Evolutionary conservation across 495 filamentous ascomycete species (phyloP).

Genomic region (Neurospora intermedia): DNA sequence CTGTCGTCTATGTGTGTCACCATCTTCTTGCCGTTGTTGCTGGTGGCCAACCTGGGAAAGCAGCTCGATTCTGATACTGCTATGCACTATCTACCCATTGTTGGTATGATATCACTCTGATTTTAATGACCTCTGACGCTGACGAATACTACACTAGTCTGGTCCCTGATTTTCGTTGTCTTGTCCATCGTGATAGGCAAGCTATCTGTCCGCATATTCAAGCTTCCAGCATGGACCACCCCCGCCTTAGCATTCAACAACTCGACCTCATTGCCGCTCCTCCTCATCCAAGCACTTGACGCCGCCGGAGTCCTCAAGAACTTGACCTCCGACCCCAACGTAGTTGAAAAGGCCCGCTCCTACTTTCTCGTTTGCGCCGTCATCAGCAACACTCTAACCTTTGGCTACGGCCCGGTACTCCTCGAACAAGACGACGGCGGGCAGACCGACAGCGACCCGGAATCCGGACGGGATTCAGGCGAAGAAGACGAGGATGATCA

Average conservation of each 20-base stretch:
- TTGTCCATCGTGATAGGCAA: constrained; percentile 33
- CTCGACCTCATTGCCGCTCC: constrained; percentile 58
- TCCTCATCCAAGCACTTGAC: constrained; percentile 54
- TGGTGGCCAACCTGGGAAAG: constrained; percentile 58
- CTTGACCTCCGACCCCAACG: constrained; percentile 39
- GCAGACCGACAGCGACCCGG: constrained; percentile 17
- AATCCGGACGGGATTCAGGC: constrained; percentile 12
- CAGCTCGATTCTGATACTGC: constrained; percentile 49
- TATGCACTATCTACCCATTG: constrained; percentile 41
- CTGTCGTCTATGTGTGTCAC: constrained; percentile 57
- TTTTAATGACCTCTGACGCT: no score
- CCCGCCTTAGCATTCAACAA: constrained; percentile 69
- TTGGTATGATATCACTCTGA: not conserved
- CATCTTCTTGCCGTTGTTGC: constrained; percentile 58
- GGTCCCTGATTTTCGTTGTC: constrained; percentile 32
- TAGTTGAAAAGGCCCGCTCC: constrained; percentile 54
- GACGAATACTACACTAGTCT: constrained; percentile 6
- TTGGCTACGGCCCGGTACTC: constrained; percentile 52
- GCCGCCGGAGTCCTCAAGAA: constrained; percentile 51
- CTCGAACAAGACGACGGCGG: constrained; percentile 32
- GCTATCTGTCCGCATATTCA: constrained; percentile 24
- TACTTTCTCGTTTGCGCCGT: constrained; percentile 56
- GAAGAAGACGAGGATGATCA: constrained; percentile 7
- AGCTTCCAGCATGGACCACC: constrained; percentile 53
- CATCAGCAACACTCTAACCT: constrained; percentile 34